Base-by-base conservation (phyloP, 768 basidiomycete genomes). In the Tulasnella sp. region DNA sequence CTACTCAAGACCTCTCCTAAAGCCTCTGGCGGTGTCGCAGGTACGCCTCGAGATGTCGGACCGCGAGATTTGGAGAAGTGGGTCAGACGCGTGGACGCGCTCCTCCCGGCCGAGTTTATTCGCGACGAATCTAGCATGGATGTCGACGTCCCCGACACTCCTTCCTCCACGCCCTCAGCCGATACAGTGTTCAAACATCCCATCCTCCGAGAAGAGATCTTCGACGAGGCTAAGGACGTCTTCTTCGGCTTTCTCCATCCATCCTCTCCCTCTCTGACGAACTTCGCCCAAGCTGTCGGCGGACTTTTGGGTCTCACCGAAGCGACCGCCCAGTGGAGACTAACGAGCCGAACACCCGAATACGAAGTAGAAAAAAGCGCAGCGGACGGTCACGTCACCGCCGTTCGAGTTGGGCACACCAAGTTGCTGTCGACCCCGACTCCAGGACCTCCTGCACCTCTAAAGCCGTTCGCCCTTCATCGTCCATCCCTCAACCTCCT, bases 381-480 rank as follows among this genome's bases (percentile, higher is more conserved):
- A 18, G 88, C 86, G 21, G 91, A 94, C 77, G 93, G 91, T 19
- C 87, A 87, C 36, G 86, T 88, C 4, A 85, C 87, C 18, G 89
- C 89, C 34, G 87, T 96, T 3, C 87, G 87, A 72, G 86, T 93
- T 34, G 94, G 93, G 2, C 88, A 91, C 12, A 89, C 88, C n/a
- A 87, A 88, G 71, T 87, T 95, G 74, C 19, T 46, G 18, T 31
- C 78, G 6, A 44, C 38, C 1, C 78, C 42, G 14, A 83, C 85
- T 62, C 89, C 91, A 48, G 86, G 87, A 75, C 24, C 80, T 81
- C 44, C 81, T 78, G 1, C 75, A 77, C 14, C 80, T 76, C 81
- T 84, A 0, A 88, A 92, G 12, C 95, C 94, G 0, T 99, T 96
- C 83, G 96, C 94, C 0, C 86, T 98, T 85, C 97, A 98, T 83